Percentiles rank a stretch among this genome's conserved stretches.
These are phyloP conservation scores for Pseudogymnoascus pannorum DNA, from an alignment of 2,329 filamentous ascomycete genomes.

Conservation along the genomic window DNA sequence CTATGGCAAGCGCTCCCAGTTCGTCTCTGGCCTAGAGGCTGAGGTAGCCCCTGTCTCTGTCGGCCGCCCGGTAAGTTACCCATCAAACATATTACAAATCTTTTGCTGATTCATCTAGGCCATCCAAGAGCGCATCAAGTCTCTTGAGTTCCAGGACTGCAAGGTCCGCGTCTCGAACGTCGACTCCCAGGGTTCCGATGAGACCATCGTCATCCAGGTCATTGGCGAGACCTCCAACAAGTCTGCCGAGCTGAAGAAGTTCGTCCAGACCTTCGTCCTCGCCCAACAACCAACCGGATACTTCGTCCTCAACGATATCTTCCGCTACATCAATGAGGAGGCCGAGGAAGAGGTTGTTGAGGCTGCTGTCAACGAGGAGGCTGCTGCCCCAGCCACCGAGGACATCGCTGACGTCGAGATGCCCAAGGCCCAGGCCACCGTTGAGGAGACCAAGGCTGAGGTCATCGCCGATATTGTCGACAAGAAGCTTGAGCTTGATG, in stretches of 20 bases:
- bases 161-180: constrained; percentile 98
- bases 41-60: constrained; percentile 81
- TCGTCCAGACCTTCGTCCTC: constrained; percentile 95
- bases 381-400: constrained; percentile 14
- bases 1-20: constrained; percentile 93
- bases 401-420: constrained; percentile 25
- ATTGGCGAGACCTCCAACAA: constrained; percentile 98
- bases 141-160: constrained; percentile 91
- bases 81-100: not conserved
- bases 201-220: constrained; percentile 95
- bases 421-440: constrained; percentile 26
- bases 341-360: constrained; percentile 63
- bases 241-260: constrained; percentile 83
- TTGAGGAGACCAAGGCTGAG: constrained; percentile 29
- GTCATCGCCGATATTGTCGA: constrained; percentile 53
- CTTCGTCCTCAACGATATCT: constrained; percentile 97
- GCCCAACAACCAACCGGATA: constrained; percentile 94
- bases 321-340: constrained; percentile 84
- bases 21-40: constrained; percentile 86
- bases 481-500: constrained; percentile 60
- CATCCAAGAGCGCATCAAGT: constrained; percentile 91
- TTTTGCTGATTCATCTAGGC: constrained; percentile 45
- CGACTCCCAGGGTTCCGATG: constrained; percentile 85
- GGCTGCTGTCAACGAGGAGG: constrained; percentile 25
- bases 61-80: constrained; percentile 67